Base-by-base conservation (phyloP, 1,284 basidiomycete species). In the Golubevia sp. region DNA sequence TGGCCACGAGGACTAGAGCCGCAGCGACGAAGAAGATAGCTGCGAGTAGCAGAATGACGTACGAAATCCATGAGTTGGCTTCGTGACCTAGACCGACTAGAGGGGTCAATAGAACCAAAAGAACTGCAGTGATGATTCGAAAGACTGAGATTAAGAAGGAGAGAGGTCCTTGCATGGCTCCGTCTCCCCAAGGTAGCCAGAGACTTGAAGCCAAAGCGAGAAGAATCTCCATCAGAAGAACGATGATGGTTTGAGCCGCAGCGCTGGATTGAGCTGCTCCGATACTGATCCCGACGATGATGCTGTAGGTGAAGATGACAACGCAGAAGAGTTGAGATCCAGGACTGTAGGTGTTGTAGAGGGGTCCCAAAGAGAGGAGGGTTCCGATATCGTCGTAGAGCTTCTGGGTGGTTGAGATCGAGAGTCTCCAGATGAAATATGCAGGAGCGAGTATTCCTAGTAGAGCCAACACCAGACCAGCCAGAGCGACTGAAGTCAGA, bases 181-280 rank as follows among this genome's bases (percentile, higher is more conserved):
- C 94, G 60, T 92, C 91, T 49, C 92, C 94, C 95, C 95, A 98
- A 18, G 95, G 94, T 63, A 95, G 87, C 93, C 94, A 97, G 21
- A 79, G 73, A 49, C 69, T 70, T 53, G 64, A 70, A 0, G 71
- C 77, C 11, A 79, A 63, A 2, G 70, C 71, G 58, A 76, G 66
- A 27, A 72, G 26, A 18, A 97, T 90, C 82, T 97, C 94, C 26
- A 92, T 88, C 15, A 95, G 88, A 20, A 96, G 86, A 68, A 99
- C 89, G 60, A 97, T 87, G 74, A 97, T 90, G 0, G 94, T 91
- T 83, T 98, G 96, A 2, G 92, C 90, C 0, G 93, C 93, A 1
- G 95, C 96, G 72, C 90, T 93, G 69, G 86, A 87, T 86, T 97
- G 94, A 2, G 91, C 94, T 48, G 90, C 94, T 4, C 96, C 96